Base-by-base conservation (phyloP, 257 asterid genomes). In the Penstemon barbatus region DNA sequence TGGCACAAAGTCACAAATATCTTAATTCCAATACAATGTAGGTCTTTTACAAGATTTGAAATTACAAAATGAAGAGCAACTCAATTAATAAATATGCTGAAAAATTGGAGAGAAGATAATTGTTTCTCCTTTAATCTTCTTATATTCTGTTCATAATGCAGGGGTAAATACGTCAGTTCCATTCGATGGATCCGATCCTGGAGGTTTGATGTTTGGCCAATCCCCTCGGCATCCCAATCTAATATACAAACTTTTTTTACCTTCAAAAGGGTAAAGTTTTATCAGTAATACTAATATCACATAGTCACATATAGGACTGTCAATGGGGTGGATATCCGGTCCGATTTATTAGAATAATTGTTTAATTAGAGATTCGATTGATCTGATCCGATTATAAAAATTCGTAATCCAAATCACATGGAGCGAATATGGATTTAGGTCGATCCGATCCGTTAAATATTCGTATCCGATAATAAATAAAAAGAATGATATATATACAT, bases 161-260 rank as follows among this genome's bases (percentile, higher is more conserved):
- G 76, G 56, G 18, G 73, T 41, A 51, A 81, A 71, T 36, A 61
- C 66, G 55, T 62, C 79, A 55, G 75, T 18, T 68, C 75, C 68
- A 0, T 77, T 40, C 6, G 84, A 82, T 6, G 90, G 87, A 70
- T 88, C 87, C 86, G 85, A 86, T 12, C 87, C 95, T 1, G 98
- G 96, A 61, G 91, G 95, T 70, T 87, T 90, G 77, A 90, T 93
- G 44, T 93, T 85, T 4, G 96, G 99, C 99, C 99, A 93, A 65
- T 93, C 97, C 9, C 99, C 99, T 67, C 96, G 78, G 75, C 99
- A 90, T 68, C 97, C 99, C 69, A 93, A 65, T 73, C 97, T 76
- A 64, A 88, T 51, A 53, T 93, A 93, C 74, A 93, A 71, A 71
- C 99, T 88, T 63, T 88, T 93, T 72, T 72, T 82, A 72, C 95